Evolutionary conservation across 441 rosid genomes (phyloP).

Genomic region (Syzygium malaccense): DNA sequence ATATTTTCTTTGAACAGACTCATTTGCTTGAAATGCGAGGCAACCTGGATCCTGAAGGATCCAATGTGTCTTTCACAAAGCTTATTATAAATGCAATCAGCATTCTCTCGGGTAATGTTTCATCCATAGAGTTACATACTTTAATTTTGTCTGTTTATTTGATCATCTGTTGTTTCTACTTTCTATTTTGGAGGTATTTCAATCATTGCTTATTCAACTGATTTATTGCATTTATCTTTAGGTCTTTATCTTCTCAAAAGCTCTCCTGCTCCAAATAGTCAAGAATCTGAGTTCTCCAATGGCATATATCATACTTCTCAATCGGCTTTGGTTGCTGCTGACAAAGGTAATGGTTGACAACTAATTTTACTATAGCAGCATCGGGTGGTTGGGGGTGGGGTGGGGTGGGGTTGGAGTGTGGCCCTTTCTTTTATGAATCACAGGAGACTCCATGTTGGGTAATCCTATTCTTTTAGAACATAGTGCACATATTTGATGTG

Average conservation of each 20-base stretch:
- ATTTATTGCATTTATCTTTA: conserved; percentile 11
- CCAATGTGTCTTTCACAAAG: conserved; percentile 42
- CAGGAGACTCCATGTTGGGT: neutral
- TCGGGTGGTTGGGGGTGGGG: neutral
- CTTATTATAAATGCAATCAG: conserved; percentile 52
- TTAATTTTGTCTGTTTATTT: neutral
- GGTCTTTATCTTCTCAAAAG: conserved; percentile 43
- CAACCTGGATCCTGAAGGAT: conserved; percentile 30
- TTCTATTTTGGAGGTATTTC: neutral
- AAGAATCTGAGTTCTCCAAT: conserved; percentile 26
- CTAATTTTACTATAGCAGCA: neutral
- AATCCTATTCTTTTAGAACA: neutral
- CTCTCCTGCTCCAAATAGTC: conserved; percentile 17
- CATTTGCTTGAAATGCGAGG: conserved; percentile 72
- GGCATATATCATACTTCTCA: conserved; percentile 25
- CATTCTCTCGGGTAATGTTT: conserved; percentile 64
- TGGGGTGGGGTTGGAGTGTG: neutral
- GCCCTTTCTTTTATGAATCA: neutral
- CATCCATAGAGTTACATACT: neutral
- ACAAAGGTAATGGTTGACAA: conserved; percentile 38
- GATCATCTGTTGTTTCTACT: neutral
- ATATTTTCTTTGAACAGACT: conserved; percentile 26
- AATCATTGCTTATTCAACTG: neutral
- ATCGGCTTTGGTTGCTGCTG: conserved; percentile 24
- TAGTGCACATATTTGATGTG: neutral